Percentiles rank a stretch among this genome's conserved stretches.
phyloP scores from a whole-genome alignment of 2,329 filamentous ascomycete species.

The Colletotrichum cuscutae region DNA sequence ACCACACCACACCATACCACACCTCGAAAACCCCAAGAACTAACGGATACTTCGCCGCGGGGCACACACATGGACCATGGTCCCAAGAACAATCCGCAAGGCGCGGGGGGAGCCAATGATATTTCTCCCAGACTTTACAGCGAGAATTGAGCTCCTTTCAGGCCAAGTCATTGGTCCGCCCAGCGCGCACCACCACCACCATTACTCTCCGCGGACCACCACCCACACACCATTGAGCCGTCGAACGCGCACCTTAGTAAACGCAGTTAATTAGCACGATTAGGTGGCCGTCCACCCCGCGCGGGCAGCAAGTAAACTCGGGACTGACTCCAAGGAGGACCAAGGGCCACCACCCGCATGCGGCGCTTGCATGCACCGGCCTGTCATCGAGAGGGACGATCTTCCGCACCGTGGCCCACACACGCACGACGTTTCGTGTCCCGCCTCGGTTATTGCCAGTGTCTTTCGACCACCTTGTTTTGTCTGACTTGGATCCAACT shows the following conservation, averaged over 20 bases:
- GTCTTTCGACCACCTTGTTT: background rate
- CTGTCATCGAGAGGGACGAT: constrained; percentile 31
- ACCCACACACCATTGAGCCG: background rate
- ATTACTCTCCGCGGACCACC: background rate
- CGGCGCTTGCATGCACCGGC: constrained; percentile 31
- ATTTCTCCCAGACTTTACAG: constrained; percentile 24
- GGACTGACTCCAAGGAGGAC: background rate
- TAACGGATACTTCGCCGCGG: too few relatives aligned
- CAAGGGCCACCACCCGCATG: constrained; percentile 12
- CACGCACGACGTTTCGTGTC: constrained; percentile 33
- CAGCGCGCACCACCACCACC: background rate
- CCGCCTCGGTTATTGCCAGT: constrained; percentile 19
- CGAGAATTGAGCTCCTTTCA: constrained; percentile 32
- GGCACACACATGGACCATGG: background rate
- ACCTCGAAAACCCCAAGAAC: background rate
- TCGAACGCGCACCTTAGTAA: too few relatives aligned
- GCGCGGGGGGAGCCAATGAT: background rate
- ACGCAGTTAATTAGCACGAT: too few relatives aligned
- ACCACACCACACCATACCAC: background rate
- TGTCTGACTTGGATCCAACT: background rate
- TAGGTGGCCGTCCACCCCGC: background rate
- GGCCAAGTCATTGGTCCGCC: constrained; percentile 19
- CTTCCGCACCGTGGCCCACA: constrained; percentile 27
- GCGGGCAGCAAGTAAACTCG: background rate
- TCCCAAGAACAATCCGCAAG: too few relatives aligned